Percentiles rank a stretch among this genome's conserved stretches.
Evolutionary conservation across 2,329 filamentous ascomycete species (phyloP).

Genomic region (Acarospora socialis): DNA sequence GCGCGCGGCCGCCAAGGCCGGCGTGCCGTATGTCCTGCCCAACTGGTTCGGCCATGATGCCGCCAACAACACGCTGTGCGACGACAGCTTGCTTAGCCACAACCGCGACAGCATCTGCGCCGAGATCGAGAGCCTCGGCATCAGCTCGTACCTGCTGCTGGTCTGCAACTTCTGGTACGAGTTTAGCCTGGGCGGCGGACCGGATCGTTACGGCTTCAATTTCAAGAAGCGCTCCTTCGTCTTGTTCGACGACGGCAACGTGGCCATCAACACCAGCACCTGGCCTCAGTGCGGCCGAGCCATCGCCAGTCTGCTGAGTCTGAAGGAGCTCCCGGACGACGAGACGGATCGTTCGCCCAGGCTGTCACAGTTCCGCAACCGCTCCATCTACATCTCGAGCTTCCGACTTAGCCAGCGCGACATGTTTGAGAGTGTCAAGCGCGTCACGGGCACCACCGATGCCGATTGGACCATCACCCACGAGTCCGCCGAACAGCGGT

Average conservation of each 20-base stretch:
- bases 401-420: slow-evolving; percentile 1
- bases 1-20: slow-evolving; percentile 32
- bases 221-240: slow-evolving; percentile 1
- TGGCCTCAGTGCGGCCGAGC: slow-evolving; percentile 4
- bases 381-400: slow-evolving; percentile 1
- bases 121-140: slow-evolving; percentile 6
- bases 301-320: slow-evolving; percentile 1
- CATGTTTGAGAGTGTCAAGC: slow-evolving; percentile 39
- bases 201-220: slow-evolving; percentile 3
- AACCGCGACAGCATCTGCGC: not conserved
- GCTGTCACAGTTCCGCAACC: not conserved
- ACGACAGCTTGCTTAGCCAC: slow-evolving; percentile 1
- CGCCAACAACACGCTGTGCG: slow-evolving; percentile 7
- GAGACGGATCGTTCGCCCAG: not conserved
- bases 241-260: not conserved
- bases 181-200: slow-evolving; percentile 1
- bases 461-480: slow-evolving; percentile 45
- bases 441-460: slow-evolving; percentile 42
- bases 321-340: slow-evolving; percentile 1
- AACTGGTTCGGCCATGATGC: slow-evolving; percentile 28
- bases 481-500: slow-evolving; percentile 35
- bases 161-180: slow-evolving; percentile 2
- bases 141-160: not conserved
- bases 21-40: slow-evolving; percentile 34
- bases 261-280: slow-evolving; percentile 1